Conservation (phyloP, 73 alveolate species). For the Paramecium biaurelia region DNA sequence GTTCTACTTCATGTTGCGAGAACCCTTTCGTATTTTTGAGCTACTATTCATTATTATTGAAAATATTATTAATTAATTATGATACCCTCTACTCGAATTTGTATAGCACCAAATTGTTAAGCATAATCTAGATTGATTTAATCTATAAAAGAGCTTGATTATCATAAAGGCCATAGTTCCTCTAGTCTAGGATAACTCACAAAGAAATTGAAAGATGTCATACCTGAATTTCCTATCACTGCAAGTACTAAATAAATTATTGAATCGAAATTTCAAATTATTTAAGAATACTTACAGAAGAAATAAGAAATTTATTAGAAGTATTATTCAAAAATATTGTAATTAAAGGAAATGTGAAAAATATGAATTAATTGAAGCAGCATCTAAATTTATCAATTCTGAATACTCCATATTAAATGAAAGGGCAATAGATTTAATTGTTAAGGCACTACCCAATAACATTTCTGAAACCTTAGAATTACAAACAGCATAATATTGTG, state of each 20-base stretch:
- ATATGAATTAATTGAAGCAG: slow-evolving; percentile 31
- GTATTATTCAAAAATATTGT: background rate
- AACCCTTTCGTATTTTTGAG: slow-evolving; percentile 40
- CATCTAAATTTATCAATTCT: background rate
- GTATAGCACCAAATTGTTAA: slow-evolving; percentile 31
- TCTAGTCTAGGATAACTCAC: slow-evolving; percentile 43
- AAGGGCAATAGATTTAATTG: background rate
- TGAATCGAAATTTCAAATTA: background rate
- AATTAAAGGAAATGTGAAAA: background rate
- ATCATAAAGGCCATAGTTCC: slow-evolving; percentile 41
- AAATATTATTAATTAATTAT: background rate
- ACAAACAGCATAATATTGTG: background rate
- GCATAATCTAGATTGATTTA: slow-evolving; percentile 7
- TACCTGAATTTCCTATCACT: background rate
- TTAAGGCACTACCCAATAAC: background rate
- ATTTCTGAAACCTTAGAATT: background rate
- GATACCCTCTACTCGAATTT: slow-evolving; percentile 32
- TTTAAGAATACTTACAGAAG: background rate
- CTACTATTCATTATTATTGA: slow-evolving; percentile 3
- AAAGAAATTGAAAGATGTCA: slow-evolving; percentile 4
- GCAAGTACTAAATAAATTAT: background rate
- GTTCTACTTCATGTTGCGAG: slow-evolving; percentile 22
- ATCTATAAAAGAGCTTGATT: slow-evolving; percentile 28
- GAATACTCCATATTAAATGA: background rate
- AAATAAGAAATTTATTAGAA: background rate